Evolutionary conservation across 306 rosid species (phyloP).

Genomic region (Oemleria cerasiformis): DNA sequence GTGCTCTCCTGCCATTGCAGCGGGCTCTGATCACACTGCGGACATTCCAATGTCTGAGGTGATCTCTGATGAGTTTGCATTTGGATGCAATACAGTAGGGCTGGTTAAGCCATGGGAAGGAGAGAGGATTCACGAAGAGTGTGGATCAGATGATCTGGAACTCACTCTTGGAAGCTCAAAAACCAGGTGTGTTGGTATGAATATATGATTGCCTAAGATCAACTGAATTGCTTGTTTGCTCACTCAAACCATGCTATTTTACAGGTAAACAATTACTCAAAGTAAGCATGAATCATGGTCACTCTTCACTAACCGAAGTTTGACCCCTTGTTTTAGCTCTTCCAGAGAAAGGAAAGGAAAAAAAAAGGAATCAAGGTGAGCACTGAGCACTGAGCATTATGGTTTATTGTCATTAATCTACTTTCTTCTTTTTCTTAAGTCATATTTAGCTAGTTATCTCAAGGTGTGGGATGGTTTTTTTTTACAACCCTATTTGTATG

Average conservation of each 20-base stretch:
- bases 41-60: conserved; percentile 79
- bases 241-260: conserved; percentile 17
- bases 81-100: conserved; percentile 62
- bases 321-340: conserved; percentile 28
- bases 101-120: conserved; percentile 90
- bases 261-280: conserved; percentile 42
- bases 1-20: conserved; percentile 81
- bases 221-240: conserved; percentile 4
- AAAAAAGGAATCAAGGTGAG: conserved; percentile 27
- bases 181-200: conserved; percentile 48
- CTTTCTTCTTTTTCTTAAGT: conserved; percentile 26
- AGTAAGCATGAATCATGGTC: conserved; percentile 21
- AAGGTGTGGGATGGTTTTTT: conserved; percentile 44
- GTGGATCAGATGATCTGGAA: conserved; percentile 80
- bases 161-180: conserved; percentile 88
- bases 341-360: conserved; percentile 27
- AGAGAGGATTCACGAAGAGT: conserved; percentile 75
- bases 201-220: conserved; percentile 12
- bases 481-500: conserved; percentile 26
- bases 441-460: conserved; percentile 34
- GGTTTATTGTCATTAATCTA: conserved; percentile 20
- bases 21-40: conserved; percentile 67
- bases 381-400: not conserved
- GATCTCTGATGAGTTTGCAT: conserved; percentile 75
- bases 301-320: conserved; percentile 24